These are phyloP conservation scores for Oemleria cerasiformis DNA, from an alignment of 306 rosid species.

Conservation along the genomic window DNA sequence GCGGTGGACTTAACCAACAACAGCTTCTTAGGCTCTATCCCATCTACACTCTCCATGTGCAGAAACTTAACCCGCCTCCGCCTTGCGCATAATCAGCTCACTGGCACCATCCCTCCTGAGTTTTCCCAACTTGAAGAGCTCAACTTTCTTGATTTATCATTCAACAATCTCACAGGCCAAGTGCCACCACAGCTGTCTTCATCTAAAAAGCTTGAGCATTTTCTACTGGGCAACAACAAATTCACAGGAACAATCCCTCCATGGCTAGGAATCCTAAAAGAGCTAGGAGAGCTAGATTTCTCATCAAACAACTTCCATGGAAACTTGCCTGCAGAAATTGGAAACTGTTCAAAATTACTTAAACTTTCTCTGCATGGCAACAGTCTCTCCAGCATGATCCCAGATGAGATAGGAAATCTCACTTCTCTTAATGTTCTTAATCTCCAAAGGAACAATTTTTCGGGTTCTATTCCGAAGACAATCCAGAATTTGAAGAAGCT, in stretches of 20 bases:
- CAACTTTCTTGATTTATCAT: conserved; percentile 77
- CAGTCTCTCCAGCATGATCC: conserved; percentile 71
- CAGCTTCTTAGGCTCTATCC: conserved; percentile 87
- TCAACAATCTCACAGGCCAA: conserved; percentile 64
- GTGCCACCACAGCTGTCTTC: conserved; percentile 52
- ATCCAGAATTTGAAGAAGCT: conserved; percentile 66
- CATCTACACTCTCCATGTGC: conserved; percentile 53
- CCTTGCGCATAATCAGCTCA: conserved; percentile 66
- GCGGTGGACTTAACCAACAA: conserved; percentile 85
- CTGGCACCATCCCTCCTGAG: conserved; percentile 60
- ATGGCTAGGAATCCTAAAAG: conserved; percentile 64
- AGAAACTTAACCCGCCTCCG: conserved; percentile 71
- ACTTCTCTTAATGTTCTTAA: conserved; percentile 73
- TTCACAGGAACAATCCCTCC: conserved; percentile 53
- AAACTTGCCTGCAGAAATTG: conserved; percentile 60
- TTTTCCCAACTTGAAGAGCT: conserved; percentile 60
- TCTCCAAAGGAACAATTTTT: conserved; percentile 62
- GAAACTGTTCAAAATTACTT: conserved; percentile 70
- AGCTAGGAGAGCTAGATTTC: conserved; percentile 84
- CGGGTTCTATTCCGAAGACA: conserved; percentile 68
- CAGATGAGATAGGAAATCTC: conserved; percentile 78
- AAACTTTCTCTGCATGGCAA: conserved; percentile 75
- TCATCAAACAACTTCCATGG: conserved; percentile 73
- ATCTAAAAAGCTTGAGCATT: conserved; percentile 60
- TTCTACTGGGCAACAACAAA: conserved; percentile 60